Percentiles rank a stretch among this genome's conserved stretches.
These are phyloP conservation scores for button mushroom (Agaricus bisporus) DNA, from an alignment of 768 basidiomycete species.

Conservation along the genomic window DNA sequence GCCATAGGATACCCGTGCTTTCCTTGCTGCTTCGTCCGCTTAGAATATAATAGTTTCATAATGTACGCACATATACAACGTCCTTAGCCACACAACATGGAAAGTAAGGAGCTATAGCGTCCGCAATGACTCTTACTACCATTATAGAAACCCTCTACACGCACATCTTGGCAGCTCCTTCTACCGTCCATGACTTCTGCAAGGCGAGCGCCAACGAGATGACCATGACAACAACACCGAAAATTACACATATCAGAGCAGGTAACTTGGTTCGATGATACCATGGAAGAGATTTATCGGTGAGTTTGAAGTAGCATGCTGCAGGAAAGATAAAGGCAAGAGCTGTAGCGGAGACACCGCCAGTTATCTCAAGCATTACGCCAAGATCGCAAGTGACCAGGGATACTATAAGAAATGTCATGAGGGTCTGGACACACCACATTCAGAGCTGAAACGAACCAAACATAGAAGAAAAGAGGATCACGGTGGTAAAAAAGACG, in stretches of 20 bases:
- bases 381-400: constrained; percentile 94
- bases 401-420: constrained; percentile 51
- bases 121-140: not conserved
- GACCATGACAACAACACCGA: constrained; percentile 72
- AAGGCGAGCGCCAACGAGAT: constrained; percentile 76
- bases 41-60: constrained; percentile 6
- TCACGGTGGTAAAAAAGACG: constrained; percentile 82
- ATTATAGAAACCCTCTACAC: constrained; percentile 26
- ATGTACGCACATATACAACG: constrained; percentile 8
- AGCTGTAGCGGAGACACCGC: constrained; percentile 90
- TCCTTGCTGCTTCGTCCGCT: not conserved
- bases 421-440: not conserved
- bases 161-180: constrained; percentile 67
- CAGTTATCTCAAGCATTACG: constrained; percentile 96
- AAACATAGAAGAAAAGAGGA: constrained; percentile 77
- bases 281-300: constrained; percentile 52
- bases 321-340: constrained; percentile 93
- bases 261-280: constrained; percentile 68
- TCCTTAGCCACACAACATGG: not conserved
- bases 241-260: constrained; percentile 63
- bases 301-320: constrained; percentile 77
- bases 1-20: not conserved
- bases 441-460: constrained; percentile 10
- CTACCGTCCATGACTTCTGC: constrained; percentile 69
- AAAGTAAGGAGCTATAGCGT: not conserved